Base-by-base conservation (phyloP, 805 yeast species). In the Pichia kluyveri region DNA sequence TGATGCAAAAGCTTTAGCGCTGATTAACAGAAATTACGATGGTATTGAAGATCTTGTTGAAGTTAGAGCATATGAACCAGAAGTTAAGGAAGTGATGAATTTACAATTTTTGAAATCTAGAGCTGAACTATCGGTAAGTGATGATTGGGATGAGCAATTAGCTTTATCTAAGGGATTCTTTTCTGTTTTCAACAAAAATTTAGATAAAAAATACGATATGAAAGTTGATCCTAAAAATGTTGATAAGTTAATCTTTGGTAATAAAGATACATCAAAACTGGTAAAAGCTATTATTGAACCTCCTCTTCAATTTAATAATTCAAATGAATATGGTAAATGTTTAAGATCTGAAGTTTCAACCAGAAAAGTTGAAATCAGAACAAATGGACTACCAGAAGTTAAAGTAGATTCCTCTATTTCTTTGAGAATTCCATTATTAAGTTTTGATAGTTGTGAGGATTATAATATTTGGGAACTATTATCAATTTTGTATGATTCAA, bases 11-110 rank as follows among this genome's bases (percentile, higher is more conserved):
- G 37, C 37, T 14, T 15, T 34, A 15, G 37, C 37, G 9, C 17
- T 34, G 12, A 31, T 59, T 12, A 40, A 42, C 10, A 30, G 38
- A 17, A 41, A 43, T 23, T 23, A 40, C 11, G 44, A 14, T 12
- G 49, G 42, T 59, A 53, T 60, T 62, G 52, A 55, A 18, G 75
- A 71, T 3, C 60, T 79, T 19, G 70, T 82, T 8, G 70, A 74
- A 43, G 86, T 82, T 54, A 82, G 79, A 56, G 83, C 79, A 3
- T 85, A 77, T 59, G 93, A 85, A 61, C 91, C 91, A 0, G 78
- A 79, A 49, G 65, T 75, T 15, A 68, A 67, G 26, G 76, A 69
- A 31, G 59, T 67, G 1, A 34, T 34, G 37, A 80, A 76, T 56
- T 66, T 72, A 61, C 74, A 58, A 37, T 70, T 67, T 52, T 62